phyloP scores from a whole-genome alignment of 2,329 filamentous ascomycete species.

The Ceratocystis variospora region DNA sequence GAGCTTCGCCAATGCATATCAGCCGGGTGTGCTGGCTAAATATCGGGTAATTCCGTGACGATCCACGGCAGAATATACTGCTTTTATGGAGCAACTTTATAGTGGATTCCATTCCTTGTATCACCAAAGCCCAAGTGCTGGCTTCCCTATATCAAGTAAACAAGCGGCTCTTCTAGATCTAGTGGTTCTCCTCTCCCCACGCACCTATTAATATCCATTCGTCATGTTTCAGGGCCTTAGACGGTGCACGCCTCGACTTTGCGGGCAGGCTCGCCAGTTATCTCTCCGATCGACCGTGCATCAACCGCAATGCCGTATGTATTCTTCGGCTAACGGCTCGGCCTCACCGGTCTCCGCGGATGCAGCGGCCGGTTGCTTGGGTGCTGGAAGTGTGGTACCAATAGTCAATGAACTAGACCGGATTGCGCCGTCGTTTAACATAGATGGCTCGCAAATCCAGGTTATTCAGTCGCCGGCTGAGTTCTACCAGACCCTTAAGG shows the following conservation, averaged over 20 bases:
- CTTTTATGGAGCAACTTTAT: not conserved
- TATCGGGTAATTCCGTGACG: not conserved
- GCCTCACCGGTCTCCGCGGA: constrained; percentile 13
- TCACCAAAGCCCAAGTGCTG: not conserved
- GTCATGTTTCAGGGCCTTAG: constrained; percentile 6
- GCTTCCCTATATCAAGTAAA: not conserved
- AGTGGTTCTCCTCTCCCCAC: not conserved
- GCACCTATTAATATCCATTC: not conserved
- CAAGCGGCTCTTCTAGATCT: not conserved
- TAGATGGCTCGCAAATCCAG: constrained; percentile 64
- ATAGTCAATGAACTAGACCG: constrained; percentile 65
- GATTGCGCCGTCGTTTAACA: constrained; percentile 79
- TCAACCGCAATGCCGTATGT: constrained; percentile 11
- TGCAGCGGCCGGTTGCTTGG: constrained; percentile 21
- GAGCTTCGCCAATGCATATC: not conserved
- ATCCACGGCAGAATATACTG: not conserved
- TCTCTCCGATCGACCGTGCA: not conserved
- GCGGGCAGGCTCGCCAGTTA: not conserved
- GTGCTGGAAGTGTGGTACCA: constrained; percentile 32
- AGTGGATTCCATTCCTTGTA: not conserved
- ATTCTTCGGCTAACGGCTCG: constrained; percentile 6
- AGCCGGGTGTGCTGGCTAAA: not conserved
- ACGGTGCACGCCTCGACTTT: not conserved
- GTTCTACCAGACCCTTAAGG: constrained; percentile 87
- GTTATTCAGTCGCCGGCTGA: constrained; percentile 70